Evolutionary conservation across 2,329 filamentous ascomycete species (phyloP).

Genomic region (Colletotrichum falcatum): DNA sequence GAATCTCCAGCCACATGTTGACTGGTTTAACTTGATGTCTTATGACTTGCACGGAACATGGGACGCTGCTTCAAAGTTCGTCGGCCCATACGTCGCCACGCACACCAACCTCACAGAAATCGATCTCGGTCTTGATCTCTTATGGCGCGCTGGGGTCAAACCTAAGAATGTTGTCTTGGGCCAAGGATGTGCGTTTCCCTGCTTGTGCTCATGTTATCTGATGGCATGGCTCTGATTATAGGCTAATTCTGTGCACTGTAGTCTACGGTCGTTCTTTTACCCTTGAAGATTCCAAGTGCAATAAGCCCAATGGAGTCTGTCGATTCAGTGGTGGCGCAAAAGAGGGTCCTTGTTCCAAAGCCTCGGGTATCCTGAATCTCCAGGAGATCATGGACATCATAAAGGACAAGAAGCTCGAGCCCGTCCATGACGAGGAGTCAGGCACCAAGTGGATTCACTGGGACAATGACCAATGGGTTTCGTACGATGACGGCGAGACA

Average conservation of each 20-base stretch:
- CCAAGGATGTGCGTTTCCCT: constrained; percentile 16
- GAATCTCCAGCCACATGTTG: constrained; percentile 44
- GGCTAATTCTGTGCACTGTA: neutral
- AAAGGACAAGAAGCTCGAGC: constrained; percentile 24
- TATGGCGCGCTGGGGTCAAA: constrained; percentile 59
- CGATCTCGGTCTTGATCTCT: constrained; percentile 53
- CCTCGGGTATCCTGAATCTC: constrained; percentile 46
- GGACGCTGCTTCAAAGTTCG: constrained; percentile 46
- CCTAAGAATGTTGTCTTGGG: constrained; percentile 58
- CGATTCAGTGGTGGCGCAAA: constrained; percentile 37
- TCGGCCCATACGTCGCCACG: constrained; percentile 8
- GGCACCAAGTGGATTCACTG: constrained; percentile 47
- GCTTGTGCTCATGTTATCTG: constrained; percentile 53
- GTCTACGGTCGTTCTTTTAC: constrained; percentile 29
- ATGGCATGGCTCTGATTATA: constrained; percentile 50
- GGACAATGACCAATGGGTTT: constrained; percentile 47
- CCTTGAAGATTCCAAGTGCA: constrained; percentile 35
- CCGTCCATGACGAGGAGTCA: constrained; percentile 42
- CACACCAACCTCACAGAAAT: constrained; percentile 59
- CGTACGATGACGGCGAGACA: constrained; percentile 47
- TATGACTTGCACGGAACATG: constrained; percentile 44
- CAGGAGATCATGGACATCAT: constrained; percentile 41
- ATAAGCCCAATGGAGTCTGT: constrained; percentile 38
- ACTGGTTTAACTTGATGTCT: constrained; percentile 55
- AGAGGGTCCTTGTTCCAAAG: constrained; percentile 28